Base-by-base conservation (phyloP, 2,329 filamentous ascomycete species). In the Claviceps sorghi region DNA sequence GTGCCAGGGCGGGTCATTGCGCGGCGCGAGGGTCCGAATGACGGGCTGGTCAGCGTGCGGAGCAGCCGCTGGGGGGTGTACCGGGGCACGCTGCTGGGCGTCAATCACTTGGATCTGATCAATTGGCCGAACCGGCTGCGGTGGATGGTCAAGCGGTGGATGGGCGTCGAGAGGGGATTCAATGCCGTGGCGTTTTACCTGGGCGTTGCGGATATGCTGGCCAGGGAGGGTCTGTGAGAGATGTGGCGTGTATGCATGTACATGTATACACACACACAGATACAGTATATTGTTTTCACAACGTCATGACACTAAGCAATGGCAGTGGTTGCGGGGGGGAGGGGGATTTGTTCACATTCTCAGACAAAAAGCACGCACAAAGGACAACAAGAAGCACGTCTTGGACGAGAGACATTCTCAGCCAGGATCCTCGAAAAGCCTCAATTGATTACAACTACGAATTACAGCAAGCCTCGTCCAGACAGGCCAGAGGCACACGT, bases 181-280 rank as follows among this genome's bases (percentile, higher is more conserved):
- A 84, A 84, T 60, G 81, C 81, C 2, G 74, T 84, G 53, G 81
- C 81, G 0, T 83, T 84, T 59, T 84, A 84, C 58, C 71, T 84
- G 2, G 79, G 76, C 54, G 79, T 84, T 59, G 76, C 75, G 11
- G 78, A 86, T 60, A 87, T 86, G 83, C 68, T 88, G 49, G 81
- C 84, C 2, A 83, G 82, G 59, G 82, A 87, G 61, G 81, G 78
- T 1, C 55, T 70, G 19, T 72, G 45, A 47, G 29, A 10, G 15
- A 3, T 9, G 34, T 15, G 1, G 9, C 11, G 10, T 19, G 19
- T 41, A n/a, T n/a, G n/a, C n/a, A n/a, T 41, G 10, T 19, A 6
- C 9, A 9, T 8, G 1, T 8, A 41, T 9, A 15, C 38, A 19
- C 38, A 41, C 17, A 10, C 38, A 40, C 3, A 9, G 5, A 22